Evolutionary conservation across 805 yeast genomes (phyloP).

Genomic region (Metschnikowia kunwiensis): DNA sequence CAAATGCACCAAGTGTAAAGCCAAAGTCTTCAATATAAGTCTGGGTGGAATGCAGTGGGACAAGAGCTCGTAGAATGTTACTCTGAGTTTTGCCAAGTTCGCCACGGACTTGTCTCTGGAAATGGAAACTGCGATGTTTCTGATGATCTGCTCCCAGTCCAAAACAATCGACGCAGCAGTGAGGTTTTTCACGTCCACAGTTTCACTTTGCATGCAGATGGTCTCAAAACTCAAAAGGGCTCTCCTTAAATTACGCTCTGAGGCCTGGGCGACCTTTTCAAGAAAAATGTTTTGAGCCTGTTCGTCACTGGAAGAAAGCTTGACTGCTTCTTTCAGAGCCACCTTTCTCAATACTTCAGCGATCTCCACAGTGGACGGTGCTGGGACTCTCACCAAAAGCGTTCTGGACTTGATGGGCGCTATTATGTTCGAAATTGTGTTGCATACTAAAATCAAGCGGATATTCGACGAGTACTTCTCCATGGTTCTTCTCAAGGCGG

Average conservation of each 20-base stretch:
- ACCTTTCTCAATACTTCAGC: conserved; percentile 51
- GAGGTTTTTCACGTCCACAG: conserved; percentile 31
- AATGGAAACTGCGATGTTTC: conserved; percentile 58
- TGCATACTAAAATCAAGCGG: conserved; percentile 79
- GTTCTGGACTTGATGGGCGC: conserved; percentile 95
- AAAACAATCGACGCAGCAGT: conserved; percentile 52
- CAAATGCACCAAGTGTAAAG: conserved; percentile 43
- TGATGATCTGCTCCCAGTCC: conserved; percentile 88
- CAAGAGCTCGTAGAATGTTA: conserved; percentile 73
- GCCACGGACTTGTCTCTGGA: conserved; percentile 62
- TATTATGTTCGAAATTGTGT: conserved; percentile 86
- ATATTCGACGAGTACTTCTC: conserved; percentile 88
- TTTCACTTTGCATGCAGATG: conserved; percentile 64
- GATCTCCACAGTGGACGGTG: conserved; percentile 69
- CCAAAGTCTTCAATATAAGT: conserved; percentile 60
- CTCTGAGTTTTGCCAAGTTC: conserved; percentile 56
- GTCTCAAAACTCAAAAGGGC: conserved; percentile 82
- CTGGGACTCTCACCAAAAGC: conserved; percentile 77
- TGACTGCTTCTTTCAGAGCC: conserved; percentile 52
- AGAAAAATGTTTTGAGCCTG: conserved; percentile 36
- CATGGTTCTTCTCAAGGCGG: conserved; percentile 94
- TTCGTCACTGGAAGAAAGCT: conserved; percentile 40
- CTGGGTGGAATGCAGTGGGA: conserved; percentile 94
- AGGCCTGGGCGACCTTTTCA: conserved; percentile 48
- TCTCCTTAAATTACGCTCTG: conserved; percentile 73